phyloP scores from a whole-genome alignment of 2,329 filamentous ascomycete genomes.

The Aspergillus sp. region DNA sequence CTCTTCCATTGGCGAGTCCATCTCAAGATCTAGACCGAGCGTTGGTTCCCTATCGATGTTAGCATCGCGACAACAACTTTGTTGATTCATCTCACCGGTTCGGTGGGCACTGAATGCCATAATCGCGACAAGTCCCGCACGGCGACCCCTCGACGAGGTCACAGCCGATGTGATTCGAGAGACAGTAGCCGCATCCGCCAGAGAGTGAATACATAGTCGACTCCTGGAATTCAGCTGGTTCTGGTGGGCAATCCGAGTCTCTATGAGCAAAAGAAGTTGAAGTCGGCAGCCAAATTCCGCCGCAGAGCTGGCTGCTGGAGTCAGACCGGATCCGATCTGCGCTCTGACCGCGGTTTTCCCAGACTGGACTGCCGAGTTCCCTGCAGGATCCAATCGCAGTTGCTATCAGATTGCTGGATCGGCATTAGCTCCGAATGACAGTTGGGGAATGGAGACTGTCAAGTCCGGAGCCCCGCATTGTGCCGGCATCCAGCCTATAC shows the following conservation, averaged over 20 bases:
- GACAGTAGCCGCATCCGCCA: conserved; percentile 8
- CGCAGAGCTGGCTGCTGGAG: neutral
- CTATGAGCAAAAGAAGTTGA: neutral
- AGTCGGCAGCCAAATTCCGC: neutral
- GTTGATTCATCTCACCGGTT: neutral
- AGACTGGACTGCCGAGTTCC: neutral
- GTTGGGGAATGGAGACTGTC: neutral
- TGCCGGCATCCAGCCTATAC: neutral
- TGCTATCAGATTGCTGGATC: neutral
- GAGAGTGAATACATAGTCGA: conserved; percentile 8
- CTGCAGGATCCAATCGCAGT: neutral
- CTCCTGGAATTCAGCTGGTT: neutral
- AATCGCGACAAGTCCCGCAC: conserved; percentile 9
- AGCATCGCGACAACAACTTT: neutral
- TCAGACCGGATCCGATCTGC: neutral
- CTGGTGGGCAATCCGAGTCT: neutral
- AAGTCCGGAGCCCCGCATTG: neutral
- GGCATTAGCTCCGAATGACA: neutral
- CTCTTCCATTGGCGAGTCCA: neutral
- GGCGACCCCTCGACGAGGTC: neutral
- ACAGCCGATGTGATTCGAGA: conserved; percentile 5
- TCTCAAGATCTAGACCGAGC: neutral
- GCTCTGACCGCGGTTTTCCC: neutral
- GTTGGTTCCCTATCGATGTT: neutral
- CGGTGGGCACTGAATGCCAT: conserved; percentile 4